phyloP scores from a whole-genome alignment of 352 stramenopile species.

The Thraustochytrium striatum region DNA sequence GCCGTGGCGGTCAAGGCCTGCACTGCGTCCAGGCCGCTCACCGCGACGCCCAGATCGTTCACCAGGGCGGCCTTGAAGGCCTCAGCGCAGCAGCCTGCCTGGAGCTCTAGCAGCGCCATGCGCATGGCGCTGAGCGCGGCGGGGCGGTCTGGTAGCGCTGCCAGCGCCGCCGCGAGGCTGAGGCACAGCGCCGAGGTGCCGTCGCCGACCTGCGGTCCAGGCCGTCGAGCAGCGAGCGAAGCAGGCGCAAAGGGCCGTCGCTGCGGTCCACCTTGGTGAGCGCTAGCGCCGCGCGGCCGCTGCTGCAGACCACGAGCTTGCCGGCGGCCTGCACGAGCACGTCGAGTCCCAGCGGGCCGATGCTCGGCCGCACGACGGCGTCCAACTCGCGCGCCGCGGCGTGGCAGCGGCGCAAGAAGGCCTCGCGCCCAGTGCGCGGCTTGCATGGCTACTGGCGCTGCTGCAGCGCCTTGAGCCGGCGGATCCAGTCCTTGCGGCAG shows the following conservation, averaged over 20 bases:
- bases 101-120: neutral
- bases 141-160: neutral
- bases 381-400: neutral
- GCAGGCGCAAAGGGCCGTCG: neutral
- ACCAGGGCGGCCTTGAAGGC: neutral
- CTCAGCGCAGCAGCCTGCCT: neutral
- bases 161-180: neutral
- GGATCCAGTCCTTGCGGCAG: constrained; percentile 42
- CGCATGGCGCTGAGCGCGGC: neutral
- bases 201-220: constrained; percentile 3
- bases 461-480: neutral
- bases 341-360: constrained; percentile 18
- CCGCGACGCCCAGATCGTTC: neutral
- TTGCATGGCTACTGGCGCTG: neutral
- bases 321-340: neutral
- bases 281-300: neutral
- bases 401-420: neutral
- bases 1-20: neutral
- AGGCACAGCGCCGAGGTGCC: neutral
- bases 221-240: neutral
- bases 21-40: neutral
- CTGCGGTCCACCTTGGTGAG: neutral
- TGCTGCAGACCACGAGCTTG: constrained; percentile 13
- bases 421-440: neutral
- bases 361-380: neutral